Base-by-base conservation (phyloP, 2,329 filamentous ascomycete species). In the Xylariaceae sp. region DNA sequence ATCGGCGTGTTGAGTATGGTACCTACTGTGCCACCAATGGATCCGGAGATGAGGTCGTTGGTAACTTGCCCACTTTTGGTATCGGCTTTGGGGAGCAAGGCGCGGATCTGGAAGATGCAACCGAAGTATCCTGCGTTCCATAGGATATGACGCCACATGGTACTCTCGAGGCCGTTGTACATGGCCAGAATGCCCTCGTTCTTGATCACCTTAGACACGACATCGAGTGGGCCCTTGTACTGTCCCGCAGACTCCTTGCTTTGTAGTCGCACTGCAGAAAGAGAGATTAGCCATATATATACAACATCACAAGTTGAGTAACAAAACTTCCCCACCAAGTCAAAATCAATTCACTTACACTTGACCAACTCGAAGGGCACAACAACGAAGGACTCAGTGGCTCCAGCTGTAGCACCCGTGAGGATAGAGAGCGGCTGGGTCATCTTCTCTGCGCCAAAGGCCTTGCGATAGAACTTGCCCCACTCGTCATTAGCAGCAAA, bases 401-500 rank as follows among this genome's bases (percentile, higher is more conserved):
- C 93, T 66, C 93, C 93, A 49, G 93, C 93, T 20, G 90, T 88
- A 25, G 93, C 93, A 59, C 93, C 93, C 4, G 93, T 98, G 41
- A 98, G 80, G 55, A 96, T 81, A 20, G 93, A 95, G 48, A 98
- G 81, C 2, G 82, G 80, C 72, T 98, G 93, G 64, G 80, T 97
- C 84, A 94, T 93, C 74, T 95, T 88, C 45, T 81, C 69, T 45
- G 86, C 77, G 55, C 88, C 89, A 65, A 98, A 97, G 40, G 86
- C 67, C 57, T 86, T 85, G 65, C 90, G 87, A 76, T 95, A 98
- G 71, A 96, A 80, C 70, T 90, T 83, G 61, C 93, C 93, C 93
- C 93, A 98, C 67, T 92, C 88, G 67, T 98, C 93, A 72, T 98
- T 98, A 71, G 93, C 93, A 37, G 93, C 92, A 71, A 98, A 98